These are phyloP conservation scores for Athelia sp. DNA, from an alignment of 1,284 basidiomycete species.

Conservation along the genomic window DNA sequence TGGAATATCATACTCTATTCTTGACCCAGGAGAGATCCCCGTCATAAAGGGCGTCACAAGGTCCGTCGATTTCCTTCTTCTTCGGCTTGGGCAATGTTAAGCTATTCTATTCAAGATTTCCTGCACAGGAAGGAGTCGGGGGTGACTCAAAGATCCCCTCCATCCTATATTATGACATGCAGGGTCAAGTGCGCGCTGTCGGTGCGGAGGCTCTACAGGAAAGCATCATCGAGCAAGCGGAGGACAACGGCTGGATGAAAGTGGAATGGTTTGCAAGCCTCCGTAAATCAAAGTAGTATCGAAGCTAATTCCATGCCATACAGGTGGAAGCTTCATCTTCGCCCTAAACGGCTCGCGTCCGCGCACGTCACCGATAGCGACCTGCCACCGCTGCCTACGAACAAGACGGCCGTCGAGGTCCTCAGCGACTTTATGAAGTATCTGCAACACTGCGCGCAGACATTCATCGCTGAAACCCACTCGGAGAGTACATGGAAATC, in stretches of 20 bases:
- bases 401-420: constrained; percentile 5
- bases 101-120: constrained; percentile 20
- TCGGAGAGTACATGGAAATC: constrained; percentile 12
- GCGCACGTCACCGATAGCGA: background rate
- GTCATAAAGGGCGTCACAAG: constrained; percentile 11
- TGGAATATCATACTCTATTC: constrained; percentile 12
- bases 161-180: constrained; percentile 27
- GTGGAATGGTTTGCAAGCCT: constrained; percentile 23
- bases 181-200: constrained; percentile 21
- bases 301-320: background rate
- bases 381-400: background rate
- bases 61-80: constrained; percentile 1
- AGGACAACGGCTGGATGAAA: constrained; percentile 23
- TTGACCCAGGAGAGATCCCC: constrained; percentile 15
- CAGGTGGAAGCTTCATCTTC: constrained; percentile 14
- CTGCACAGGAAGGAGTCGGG: constrained; percentile 24
- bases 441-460: constrained; percentile 14
- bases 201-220: constrained; percentile 28
- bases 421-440: constrained; percentile 14
- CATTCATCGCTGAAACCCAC: constrained; percentile 18
- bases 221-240: constrained; percentile 19
- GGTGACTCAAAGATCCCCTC: constrained; percentile 31
- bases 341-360: constrained; percentile 1
- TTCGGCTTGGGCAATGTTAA: background rate
- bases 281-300: background rate